Conservation (phyloP, 1,139 yeast genomes). For the Candida sp. region DNA sequence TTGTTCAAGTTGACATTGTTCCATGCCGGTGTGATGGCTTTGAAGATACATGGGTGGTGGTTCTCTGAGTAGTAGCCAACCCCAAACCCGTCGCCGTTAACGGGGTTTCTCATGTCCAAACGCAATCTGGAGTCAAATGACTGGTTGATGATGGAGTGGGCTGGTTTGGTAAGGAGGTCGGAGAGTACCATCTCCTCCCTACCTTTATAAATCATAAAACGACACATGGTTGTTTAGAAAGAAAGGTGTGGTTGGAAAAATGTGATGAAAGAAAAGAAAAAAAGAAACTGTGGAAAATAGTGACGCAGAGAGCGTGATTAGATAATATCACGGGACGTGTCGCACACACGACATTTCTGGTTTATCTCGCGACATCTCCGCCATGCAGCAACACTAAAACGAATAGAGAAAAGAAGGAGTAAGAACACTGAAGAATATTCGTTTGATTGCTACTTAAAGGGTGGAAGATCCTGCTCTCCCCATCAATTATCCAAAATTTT, state of each 20-base stretch:
- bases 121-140: constrained; percentile 91
- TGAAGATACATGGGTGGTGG: constrained; percentile 57
- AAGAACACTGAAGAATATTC: not conserved
- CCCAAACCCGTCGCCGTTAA: constrained; percentile 98
- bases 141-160: constrained; percentile 96
- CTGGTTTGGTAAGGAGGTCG: constrained; percentile 90
- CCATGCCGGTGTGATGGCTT: constrained; percentile 99
- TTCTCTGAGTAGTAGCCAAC: constrained; percentile 89
- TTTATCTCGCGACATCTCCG: not conserved
- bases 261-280: not conserved
- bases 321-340: constrained; percentile 1
- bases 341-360: not conserved
- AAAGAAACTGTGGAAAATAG: not conserved
- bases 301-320: not conserved
- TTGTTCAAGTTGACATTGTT: constrained; percentile 89
- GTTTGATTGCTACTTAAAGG: not conserved
- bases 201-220: constrained; percentile 56
- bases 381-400: not conserved
- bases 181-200: constrained; percentile 83
- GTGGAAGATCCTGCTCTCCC: not conserved
- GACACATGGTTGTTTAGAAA: constrained; percentile 36
- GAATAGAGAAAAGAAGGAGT: not conserved
- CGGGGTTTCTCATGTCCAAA: constrained; percentile 86
- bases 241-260: not conserved
- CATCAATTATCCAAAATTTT: not conserved